Evolutionary conservation across 345 rosid genomes (phyloP), one percentile per base, ranked within the genome.

Genomic region (Rhodomyrtus tomentosa): DNA sequence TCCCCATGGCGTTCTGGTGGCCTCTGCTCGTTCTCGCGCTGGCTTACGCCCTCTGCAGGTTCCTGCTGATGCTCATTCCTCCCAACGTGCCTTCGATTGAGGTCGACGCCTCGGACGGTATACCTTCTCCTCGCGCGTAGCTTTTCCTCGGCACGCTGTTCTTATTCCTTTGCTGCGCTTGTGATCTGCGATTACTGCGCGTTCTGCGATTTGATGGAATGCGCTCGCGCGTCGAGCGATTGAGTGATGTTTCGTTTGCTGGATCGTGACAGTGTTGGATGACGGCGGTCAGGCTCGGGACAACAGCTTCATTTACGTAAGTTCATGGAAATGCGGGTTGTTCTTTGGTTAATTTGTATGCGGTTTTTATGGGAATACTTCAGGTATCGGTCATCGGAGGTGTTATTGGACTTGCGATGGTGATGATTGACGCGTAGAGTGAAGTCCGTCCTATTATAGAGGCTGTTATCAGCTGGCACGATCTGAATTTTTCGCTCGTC

Each of bases 61-160:
- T 97, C 91, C 90, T 95, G 68, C 84, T 95, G 50, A 92, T 95
- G 93, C 98, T 97, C 82, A 93, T 97, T 87, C 99, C 99, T 86
- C 94, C 93, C 49, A 95, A 92, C 85, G 98, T 97, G 86, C 98
- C 98, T 82, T 95, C 99, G 73, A 95, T 97, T 84, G 98, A 95
- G 82, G 98, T 97, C 83, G 99, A 97, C 84, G 89, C 98, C 85
- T 97, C 99, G 81, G 99, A 95, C 85, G 96, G 99, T 97, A 88
- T 10, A 38, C 48, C 50, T 81, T 29, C 85, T 29, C 86, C 21
- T 11, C 79, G 20, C 6, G 79, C 24, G 21, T 7, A 15, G 13
- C 55, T 11, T 29, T 29, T 16, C 50, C 50, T 49, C 50, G 50
- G 50, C 50, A 3, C 38, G 25, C 82, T 48, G 50, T 79, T 76